Evolutionary conservation across 257 asterid genomes (phyloP).

Genomic region (Nyctanthes arbortristis): DNA sequence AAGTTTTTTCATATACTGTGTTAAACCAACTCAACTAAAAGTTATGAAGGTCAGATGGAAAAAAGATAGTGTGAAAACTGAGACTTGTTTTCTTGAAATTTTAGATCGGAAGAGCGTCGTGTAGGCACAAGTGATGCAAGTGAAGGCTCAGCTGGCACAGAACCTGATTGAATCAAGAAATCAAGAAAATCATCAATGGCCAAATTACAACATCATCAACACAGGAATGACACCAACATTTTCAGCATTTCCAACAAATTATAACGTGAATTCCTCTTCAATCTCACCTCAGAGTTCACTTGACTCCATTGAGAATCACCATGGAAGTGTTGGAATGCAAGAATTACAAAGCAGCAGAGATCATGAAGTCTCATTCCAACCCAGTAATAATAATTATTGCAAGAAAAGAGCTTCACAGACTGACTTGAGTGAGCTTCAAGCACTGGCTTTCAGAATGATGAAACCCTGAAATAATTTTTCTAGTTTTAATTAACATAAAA

Average conservation of each 20-base stretch:
- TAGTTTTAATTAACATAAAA: neutral
- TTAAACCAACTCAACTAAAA: too few species aligned
- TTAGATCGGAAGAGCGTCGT: slow-evolving; percentile 64
- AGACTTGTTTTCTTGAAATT: neutral
- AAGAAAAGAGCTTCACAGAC: slow-evolving; percentile 67
- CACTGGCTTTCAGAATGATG: slow-evolving; percentile 84
- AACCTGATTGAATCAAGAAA: slow-evolving; percentile 45
- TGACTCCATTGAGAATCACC: slow-evolving; percentile 45
- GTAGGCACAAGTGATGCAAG: slow-evolving; percentile 82
- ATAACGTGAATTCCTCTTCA: slow-evolving; percentile 31
- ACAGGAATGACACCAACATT: slow-evolving; percentile 35
- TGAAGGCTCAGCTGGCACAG: slow-evolving; percentile 66
- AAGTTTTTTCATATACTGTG: neutral
- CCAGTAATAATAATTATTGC: slow-evolving; percentile 21
- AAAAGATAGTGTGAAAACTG: too few species aligned
- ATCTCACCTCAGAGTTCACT: slow-evolving; percentile 71
- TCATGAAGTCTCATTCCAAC: slow-evolving; percentile 23
- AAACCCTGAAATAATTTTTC: slow-evolving; percentile 32
- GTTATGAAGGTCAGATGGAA: too few species aligned
- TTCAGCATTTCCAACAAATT: slow-evolving; percentile 25
- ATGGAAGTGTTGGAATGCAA: slow-evolving; percentile 28
- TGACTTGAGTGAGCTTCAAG: slow-evolving; percentile 82
- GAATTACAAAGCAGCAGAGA: slow-evolving; percentile 46
- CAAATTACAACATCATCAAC: slow-evolving; percentile 4
- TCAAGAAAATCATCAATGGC: slow-evolving; percentile 38